Evolutionary conservation across 306 rosid species (phyloP), one percentile per base, ranked within the genome.

Genomic region (Dryas octopetala): DNA sequence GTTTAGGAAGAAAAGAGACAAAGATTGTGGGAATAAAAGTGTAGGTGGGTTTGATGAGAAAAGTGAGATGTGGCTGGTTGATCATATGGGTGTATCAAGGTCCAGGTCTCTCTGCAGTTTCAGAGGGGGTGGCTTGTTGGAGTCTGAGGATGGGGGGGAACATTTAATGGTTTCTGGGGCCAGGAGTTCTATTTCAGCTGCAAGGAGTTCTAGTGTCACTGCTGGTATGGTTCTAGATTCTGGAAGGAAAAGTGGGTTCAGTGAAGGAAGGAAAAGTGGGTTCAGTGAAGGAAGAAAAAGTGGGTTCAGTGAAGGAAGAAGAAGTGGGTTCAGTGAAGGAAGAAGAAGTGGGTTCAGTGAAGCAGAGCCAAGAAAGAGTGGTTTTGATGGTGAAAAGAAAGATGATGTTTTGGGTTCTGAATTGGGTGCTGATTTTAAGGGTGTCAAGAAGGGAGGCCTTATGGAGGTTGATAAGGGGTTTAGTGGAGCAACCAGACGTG

Each of bases 21-120:
- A 88, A 55, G 87, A 83, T 6, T 84, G 85, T 70, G 97, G 92
- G 54, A 86, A 85, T 78, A 61, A 57, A 66, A 93, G 95, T 46
- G 96, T 93, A 64, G 80, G 80, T 48, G 97, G 90, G 32, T 88
- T 83, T 67, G 97, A 94, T 71, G 96, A 90, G 71, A 92, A 80
- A 47, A 86, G 85, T 68, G 98, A 91, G 72, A 66, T 76, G 70
- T 89, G 91, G 91, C 41, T 85, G 82, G 77, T 63, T 57, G 91
- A 90, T 85, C 83, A 81, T 38, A 84, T 84, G 41, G 92, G 93
- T 43, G 97, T 96, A 7, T 96, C 97, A 0, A 86, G 99, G 72
- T 96, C 99, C 16, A 89, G 98, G 78, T 96, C 99, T 40, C 84
- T 96, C 0, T 96, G 98, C 32, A 96, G 99, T 78, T 96, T 96